phyloP scores from a whole-genome alignment of 2,329 filamentous ascomycete genomes.

The Knoxdaviesia proteae region DNA sequence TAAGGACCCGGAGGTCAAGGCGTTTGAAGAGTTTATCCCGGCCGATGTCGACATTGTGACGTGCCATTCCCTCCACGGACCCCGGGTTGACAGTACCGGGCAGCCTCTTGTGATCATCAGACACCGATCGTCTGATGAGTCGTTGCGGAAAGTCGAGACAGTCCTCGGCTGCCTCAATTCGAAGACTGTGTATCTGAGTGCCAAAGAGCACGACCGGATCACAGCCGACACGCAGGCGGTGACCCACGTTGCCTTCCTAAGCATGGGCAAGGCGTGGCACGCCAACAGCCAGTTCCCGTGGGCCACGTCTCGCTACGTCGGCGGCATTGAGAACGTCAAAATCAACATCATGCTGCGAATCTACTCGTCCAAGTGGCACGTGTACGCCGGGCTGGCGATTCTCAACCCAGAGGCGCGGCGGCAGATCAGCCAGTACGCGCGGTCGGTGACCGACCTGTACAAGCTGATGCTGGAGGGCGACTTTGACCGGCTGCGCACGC shows the following conservation, averaged over 20 bases:
- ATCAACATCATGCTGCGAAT: conserved; percentile 96
- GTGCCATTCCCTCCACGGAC: conserved; percentile 90
- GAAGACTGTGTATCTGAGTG: conserved; percentile 72
- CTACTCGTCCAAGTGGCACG: conserved; percentile 98
- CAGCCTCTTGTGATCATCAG: conserved; percentile 89
- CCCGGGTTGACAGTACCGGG: conserved; percentile 66
- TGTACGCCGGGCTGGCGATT: conserved; percentile 92
- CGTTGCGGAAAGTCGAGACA: conserved; percentile 56
- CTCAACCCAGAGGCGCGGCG: conserved; percentile 80
- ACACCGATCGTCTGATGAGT: conserved; percentile 63
- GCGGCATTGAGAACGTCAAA: conserved; percentile 97
- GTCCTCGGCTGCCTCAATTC: conserved; percentile 70
- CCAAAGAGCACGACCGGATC: conserved; percentile 81
- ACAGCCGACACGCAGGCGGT: conserved; percentile 97
- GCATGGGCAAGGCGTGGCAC: conserved; percentile 96
- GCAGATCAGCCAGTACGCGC: conserved; percentile 87
- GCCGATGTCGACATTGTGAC: conserved; percentile 81
- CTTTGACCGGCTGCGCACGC: conserved; percentile 46
- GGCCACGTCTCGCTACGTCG: conserved; percentile 88
- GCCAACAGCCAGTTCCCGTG: conserved; percentile 91
- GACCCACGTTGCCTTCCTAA: conserved; percentile 88
- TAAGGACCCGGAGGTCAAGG: conserved; percentile 87
- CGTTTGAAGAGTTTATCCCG: conserved; percentile 78
- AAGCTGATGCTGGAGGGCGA: conserved; percentile 91
- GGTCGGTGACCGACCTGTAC: conserved; percentile 81